Conservation (phyloP, 176 grass and related monocot species). For the Musa schizocarpa region DNA sequence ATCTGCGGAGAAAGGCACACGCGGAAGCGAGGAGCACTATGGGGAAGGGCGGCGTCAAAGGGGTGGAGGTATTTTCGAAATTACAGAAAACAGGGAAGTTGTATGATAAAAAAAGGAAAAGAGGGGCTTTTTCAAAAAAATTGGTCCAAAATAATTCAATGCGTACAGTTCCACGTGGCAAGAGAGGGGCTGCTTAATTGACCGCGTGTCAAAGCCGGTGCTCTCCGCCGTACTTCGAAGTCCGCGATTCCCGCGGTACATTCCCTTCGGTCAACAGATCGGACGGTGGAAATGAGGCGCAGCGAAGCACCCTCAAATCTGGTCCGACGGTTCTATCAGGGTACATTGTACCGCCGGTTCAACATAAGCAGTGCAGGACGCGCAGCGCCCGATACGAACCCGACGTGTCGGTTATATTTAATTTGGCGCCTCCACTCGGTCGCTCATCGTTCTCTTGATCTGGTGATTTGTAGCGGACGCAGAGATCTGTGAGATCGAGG, state of each 20-base stretch:
- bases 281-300: neutral
- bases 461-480: neutral
- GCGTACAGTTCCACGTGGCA: too few species aligned
- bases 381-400: neutral
- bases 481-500: neutral
- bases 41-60: too few species aligned
- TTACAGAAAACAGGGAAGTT: too few species aligned
- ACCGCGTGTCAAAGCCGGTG: too few species aligned
- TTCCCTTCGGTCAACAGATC: neutral
- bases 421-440: neutral
- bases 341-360: neutral
- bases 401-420: neutral
- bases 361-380: neutral
- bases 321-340: neutral
- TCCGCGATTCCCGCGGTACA: neutral
- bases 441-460: neutral
- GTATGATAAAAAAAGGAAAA: too few species aligned
- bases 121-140: too few species aligned
- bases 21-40: too few species aligned
- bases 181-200: neutral
- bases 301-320: neutral
- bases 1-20: too few species aligned
- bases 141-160: too few species aligned
- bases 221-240: neutral
- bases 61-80: too few species aligned